Conservation (phyloP, 1,284 basidiomycete genomes). For the Cryptococcus jaspeensis region DNA sequence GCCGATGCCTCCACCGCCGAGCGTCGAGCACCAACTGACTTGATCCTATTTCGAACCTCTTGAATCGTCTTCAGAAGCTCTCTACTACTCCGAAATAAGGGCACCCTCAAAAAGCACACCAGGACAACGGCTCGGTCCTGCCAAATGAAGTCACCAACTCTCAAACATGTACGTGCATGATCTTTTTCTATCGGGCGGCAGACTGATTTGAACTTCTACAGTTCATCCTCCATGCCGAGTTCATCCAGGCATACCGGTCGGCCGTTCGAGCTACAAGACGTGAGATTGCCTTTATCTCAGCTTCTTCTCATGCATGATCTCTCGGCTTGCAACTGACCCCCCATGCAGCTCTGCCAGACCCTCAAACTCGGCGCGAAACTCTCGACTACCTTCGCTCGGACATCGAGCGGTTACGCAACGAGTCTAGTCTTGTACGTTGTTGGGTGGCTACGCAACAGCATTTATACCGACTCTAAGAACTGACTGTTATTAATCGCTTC, state of each 20-base stretch:
- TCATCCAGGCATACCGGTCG: constrained; percentile 44
- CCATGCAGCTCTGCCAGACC: constrained; percentile 44
- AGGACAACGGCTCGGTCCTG: neutral
- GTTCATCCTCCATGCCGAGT: constrained; percentile 47
- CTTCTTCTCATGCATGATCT: neutral
- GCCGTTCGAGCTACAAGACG: constrained; percentile 48
- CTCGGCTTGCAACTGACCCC: neutral
- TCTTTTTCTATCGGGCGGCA: neutral
- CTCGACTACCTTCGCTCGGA: constrained; percentile 48
- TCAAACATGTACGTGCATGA: constrained; percentile 36
- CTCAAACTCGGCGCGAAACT: constrained; percentile 45
- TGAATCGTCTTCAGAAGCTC: neutral
- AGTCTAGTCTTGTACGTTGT: constrained; percentile 40
- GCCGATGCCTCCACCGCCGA: too few relatives aligned
- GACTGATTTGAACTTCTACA: constrained; percentile 11
- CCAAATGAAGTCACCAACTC: constrained; percentile 18
- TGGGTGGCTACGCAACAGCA: neutral
- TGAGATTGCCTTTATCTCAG: constrained; percentile 20
- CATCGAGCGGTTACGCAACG: constrained; percentile 37
- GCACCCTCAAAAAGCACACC: neutral
- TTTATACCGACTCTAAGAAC: neutral
- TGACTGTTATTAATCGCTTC: neutral
- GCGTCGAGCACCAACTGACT: too few relatives aligned
- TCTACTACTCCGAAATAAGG: neutral
- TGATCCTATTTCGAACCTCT: too few relatives aligned